A percentile compares a stretch with the other conserved stretches of the same genome.
These are phyloP conservation scores for Scheffersomyces insectosa DNA, from an alignment of 1,139 yeast species.

Conservation along the genomic window DNA sequence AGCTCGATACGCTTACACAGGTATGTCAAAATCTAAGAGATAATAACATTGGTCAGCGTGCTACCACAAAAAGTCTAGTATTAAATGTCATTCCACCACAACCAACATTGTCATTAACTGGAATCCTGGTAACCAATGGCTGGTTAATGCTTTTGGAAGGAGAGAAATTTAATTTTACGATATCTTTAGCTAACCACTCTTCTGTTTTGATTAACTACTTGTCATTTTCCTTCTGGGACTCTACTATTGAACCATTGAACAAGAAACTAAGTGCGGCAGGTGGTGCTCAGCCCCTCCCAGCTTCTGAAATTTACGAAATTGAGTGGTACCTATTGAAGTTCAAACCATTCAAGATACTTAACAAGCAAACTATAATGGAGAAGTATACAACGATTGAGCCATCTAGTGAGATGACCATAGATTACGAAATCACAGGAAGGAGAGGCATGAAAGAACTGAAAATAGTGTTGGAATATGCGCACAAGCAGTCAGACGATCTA, in stretches of 20 bases:
- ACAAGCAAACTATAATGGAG: slow-evolving; percentile 36
- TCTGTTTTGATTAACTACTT: slow-evolving; percentile 55
- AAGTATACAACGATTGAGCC: slow-evolving; percentile 37
- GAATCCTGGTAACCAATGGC: slow-evolving; percentile 58
- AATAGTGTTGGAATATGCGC: slow-evolving; percentile 68
- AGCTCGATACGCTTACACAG: slow-evolving; percentile 8
- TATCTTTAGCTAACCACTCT: slow-evolving; percentile 60
- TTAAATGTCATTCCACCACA: slow-evolving; percentile 61
- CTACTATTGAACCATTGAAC: slow-evolving; percentile 67
- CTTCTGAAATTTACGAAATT: slow-evolving; percentile 69
- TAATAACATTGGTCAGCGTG: slow-evolving; percentile 21
- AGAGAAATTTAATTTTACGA: slow-evolving; percentile 53
- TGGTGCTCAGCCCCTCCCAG: slow-evolving; percentile 42
- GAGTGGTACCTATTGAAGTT: slow-evolving; percentile 66
- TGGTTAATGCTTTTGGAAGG: slow-evolving; percentile 85
- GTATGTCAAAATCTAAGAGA: slow-evolving; percentile 22
- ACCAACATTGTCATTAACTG: slow-evolving; percentile 59
- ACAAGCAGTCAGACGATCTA: slow-evolving; percentile 26
- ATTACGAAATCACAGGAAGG: slow-evolving; percentile 68
- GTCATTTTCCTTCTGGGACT: slow-evolving; percentile 68
- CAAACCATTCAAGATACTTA: slow-evolving; percentile 54
- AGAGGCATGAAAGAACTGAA: slow-evolving; percentile 70
- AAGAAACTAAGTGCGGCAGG: slow-evolving; percentile 25
- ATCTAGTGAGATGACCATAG: slow-evolving; percentile 37
- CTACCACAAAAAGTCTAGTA: slow-evolving; percentile 15